Percentiles rank a stretch among this genome's conserved stretches.
Conservation (phyloP, 1,284 basidiomycete species). For the Vanrija humicola region DNA sequence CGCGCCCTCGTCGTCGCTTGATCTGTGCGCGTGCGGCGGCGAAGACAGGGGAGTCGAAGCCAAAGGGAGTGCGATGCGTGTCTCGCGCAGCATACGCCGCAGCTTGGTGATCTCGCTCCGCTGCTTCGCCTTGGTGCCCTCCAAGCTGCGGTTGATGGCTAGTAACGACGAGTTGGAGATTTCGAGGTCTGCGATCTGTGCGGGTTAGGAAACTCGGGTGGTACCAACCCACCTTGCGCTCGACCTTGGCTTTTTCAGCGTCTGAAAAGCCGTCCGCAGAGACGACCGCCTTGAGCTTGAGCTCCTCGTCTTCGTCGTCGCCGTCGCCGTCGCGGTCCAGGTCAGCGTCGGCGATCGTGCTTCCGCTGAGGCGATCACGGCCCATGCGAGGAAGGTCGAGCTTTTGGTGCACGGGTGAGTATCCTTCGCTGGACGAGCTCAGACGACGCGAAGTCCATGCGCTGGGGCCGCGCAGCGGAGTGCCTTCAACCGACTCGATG, state of each 20-base stretch:
- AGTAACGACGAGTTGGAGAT: slow-evolving; percentile 46
- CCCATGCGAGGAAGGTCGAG: neutral
- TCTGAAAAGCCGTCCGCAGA: slow-evolving; percentile 1
- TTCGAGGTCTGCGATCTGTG: slow-evolving; percentile 45
- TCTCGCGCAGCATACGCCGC: slow-evolving; percentile 35
- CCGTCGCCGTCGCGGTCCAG: slow-evolving; percentile 2
- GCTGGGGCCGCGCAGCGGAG: neutral
- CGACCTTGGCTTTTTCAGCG: slow-evolving; percentile 32
- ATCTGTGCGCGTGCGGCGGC: slow-evolving; percentile 1
- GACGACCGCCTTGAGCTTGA: neutral
- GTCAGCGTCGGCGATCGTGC: slow-evolving; percentile 6
- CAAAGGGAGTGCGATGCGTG: neutral
- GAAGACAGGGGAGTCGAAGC: slow-evolving; percentile 1
- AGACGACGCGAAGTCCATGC: neutral
- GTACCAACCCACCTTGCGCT: slow-evolving; percentile 35
- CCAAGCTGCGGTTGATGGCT: slow-evolving; percentile 44
- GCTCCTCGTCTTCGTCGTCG: slow-evolving; percentile 9
- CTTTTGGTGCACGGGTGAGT: too few species aligned
- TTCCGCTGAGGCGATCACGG: slow-evolving; percentile 10
- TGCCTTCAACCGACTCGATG: neutral
- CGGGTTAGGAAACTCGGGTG: neutral
- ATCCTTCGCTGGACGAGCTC: neutral
- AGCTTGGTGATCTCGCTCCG: slow-evolving; percentile 40
- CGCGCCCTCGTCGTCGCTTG: slow-evolving; percentile 9
- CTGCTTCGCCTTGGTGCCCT: slow-evolving; percentile 43